phyloP scores from a whole-genome alignment of 345 rosid genomes.

The Eucalyptus polybractea region DNA sequence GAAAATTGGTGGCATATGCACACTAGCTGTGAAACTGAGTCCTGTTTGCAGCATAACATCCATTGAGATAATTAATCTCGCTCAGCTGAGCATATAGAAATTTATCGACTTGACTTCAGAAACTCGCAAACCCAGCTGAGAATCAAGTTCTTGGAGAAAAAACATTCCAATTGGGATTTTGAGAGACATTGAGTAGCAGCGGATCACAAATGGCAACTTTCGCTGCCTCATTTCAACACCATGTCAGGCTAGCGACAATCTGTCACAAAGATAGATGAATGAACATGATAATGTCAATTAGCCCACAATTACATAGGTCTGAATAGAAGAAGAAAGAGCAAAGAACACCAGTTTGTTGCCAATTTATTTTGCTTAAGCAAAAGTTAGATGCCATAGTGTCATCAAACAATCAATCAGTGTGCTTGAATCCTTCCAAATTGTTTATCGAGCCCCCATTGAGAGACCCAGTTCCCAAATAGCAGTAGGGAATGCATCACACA shows the following conservation, averaged over 20 bases:
- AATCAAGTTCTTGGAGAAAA: slow-evolving; percentile 56
- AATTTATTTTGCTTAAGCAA: background rate
- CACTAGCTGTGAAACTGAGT: slow-evolving; percentile 52
- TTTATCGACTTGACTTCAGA: slow-evolving; percentile 70
- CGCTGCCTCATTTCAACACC: slow-evolving; percentile 63
- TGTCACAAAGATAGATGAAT: background rate
- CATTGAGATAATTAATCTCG: slow-evolving; percentile 72
- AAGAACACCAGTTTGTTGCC: background rate
- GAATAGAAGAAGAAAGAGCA: background rate
- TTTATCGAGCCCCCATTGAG: background rate
- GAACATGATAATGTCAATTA: background rate
- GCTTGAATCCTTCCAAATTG: background rate
- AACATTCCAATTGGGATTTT: slow-evolving; percentile 48
- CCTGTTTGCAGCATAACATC: background rate
- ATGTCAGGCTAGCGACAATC: slow-evolving; percentile 74
- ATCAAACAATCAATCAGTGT: background rate
- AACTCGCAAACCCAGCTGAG: slow-evolving; percentile 60
- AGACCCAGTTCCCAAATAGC: background rate
- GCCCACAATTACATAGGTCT: background rate
- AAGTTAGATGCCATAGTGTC: background rate
- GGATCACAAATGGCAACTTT: slow-evolving; percentile 77
- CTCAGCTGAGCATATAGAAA: slow-evolving; percentile 56
- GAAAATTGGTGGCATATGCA: slow-evolving; percentile 55
- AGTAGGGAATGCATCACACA: background rate
- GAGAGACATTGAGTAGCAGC: slow-evolving; percentile 76